Evolutionary conservation across 2,329 filamentous ascomycete species (phyloP).

Genomic region (Lecanosticta acicola): DNA sequence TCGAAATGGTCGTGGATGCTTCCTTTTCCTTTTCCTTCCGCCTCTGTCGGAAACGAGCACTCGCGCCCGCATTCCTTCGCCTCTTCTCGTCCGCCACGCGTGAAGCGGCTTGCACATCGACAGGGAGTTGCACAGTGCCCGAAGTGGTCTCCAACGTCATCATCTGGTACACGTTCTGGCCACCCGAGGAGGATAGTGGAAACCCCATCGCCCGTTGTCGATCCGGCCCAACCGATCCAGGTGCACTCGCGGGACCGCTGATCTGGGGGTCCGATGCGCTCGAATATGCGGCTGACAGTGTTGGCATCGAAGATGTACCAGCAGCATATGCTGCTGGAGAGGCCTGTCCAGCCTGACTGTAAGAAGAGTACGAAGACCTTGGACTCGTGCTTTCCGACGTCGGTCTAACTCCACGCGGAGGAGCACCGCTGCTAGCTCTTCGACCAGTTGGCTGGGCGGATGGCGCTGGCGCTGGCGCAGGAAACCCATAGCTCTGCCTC

Average conservation of each 20-base stretch:
- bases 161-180: conserved; percentile 46
- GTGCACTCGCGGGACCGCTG: background rate
- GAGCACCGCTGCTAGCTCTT: conserved; percentile 30
- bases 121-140: conserved; percentile 56
- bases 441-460: conserved; percentile 37
- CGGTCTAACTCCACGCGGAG: conserved; percentile 16
- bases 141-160: conserved; percentile 50
- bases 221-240: conserved; percentile 12
- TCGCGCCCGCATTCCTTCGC: conserved; percentile 77
- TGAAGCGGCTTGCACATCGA: conserved; percentile 77
- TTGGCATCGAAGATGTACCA: conserved; percentile 19
- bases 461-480: conserved; percentile 32
- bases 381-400: conserved; percentile 40
- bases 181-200: conserved; percentile 41
- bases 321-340: conserved; percentile 26
- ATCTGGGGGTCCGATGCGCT: too few relatives aligned
- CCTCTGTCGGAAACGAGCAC: conserved; percentile 72
- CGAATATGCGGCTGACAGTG: conserved; percentile 17
- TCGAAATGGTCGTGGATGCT: conserved; percentile 61
- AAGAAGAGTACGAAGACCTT: conserved; percentile 45
- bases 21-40: conserved; percentile 78
- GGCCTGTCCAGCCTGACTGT: conserved; percentile 37
- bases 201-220: conserved; percentile 37
- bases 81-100: conserved; percentile 80
- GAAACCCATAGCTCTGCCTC: conserved; percentile 34